Base-by-base conservation (phyloP, 805 yeast species). In the Candida germanica region DNA sequence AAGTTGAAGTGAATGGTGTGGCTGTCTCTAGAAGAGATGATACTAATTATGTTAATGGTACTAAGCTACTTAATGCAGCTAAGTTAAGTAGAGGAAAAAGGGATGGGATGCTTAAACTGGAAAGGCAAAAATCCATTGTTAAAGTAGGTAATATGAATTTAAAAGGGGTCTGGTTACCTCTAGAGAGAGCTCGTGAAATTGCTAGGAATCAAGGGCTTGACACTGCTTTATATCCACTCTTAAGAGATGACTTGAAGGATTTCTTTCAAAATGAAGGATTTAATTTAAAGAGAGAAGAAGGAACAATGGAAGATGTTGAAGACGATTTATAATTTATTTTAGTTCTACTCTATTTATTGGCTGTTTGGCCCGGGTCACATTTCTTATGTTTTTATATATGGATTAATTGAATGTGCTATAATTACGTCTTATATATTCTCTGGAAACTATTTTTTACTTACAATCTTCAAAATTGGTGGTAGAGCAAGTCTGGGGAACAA, bases 151-250 rank as follows among this genome's bases (percentile, higher is more conserved):
- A 66, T 3, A 64, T 64, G 69, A 59, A 59, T 35, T 46, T 64
- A 33, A 64, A 64, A 37, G 71, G 71, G 6, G 66, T 64, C 1
- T 64, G 71, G 71, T 54, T 64, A 12, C 70, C 70, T 1, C 58
- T 63, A 39, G 64, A 59, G 3, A 46, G 68, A 28, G 70, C 70
- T 1, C 48, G 44, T 22, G 70, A 64, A 43, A 54, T 64, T 35
- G 69, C 70, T 6, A 41, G 70, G 20, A 64, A 64, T 43, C 68
- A 64, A 43, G 70, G 69, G 0, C 49, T 64, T 8, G 64, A 58
- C 27, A 49, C 46, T 3, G 28, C 55, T 5, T 50, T 64, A 29
- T 56, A 51, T 29, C 70, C 70, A 1, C 45, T 64, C 10, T 61
- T 64, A 46, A 54, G 63, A 1, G 48, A 48, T 33, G 57, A 64